These are phyloP conservation scores for Penicillium sp. DNA, from an alignment of 2,329 filamentous ascomycete genomes.

Conservation along the genomic window DNA sequence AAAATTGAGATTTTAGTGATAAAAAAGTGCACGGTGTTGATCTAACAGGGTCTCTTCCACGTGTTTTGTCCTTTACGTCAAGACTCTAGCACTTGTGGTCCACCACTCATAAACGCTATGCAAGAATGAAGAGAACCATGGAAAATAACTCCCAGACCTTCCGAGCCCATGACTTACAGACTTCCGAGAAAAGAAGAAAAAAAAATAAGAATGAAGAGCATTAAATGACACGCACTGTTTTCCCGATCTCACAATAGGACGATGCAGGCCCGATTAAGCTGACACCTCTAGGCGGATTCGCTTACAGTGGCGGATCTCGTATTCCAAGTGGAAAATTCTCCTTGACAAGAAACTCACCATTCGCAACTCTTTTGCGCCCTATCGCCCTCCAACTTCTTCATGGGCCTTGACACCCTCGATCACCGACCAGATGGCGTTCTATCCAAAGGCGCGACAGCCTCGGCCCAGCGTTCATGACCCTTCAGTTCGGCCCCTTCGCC, in stretches of 20 bases:
- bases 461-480: constrained; percentile 20
- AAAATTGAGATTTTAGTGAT: no score
- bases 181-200: no score
- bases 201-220: no score
- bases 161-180: no score
- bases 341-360: neutral
- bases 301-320: neutral
- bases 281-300: neutral
- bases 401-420: neutral
- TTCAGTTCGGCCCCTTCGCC: constrained; percentile 16
- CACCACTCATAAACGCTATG: no score
- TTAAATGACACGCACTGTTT: no score
- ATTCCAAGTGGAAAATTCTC: neutral
- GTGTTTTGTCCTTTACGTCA: no score
- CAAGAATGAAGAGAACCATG: no score
- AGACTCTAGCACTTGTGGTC: no score
- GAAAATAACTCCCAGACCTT: no score
- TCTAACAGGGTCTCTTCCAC: no score
- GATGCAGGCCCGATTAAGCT: neutral
- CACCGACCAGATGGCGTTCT: constrained; percentile 8
- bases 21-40: no score
- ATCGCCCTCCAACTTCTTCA: neutral
- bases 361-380: neutral
- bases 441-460: constrained; percentile 16
- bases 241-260: neutral